Base-by-base conservation (phyloP, 2,329 filamentous ascomycete species). In the Pyrenophora teres region DNA sequence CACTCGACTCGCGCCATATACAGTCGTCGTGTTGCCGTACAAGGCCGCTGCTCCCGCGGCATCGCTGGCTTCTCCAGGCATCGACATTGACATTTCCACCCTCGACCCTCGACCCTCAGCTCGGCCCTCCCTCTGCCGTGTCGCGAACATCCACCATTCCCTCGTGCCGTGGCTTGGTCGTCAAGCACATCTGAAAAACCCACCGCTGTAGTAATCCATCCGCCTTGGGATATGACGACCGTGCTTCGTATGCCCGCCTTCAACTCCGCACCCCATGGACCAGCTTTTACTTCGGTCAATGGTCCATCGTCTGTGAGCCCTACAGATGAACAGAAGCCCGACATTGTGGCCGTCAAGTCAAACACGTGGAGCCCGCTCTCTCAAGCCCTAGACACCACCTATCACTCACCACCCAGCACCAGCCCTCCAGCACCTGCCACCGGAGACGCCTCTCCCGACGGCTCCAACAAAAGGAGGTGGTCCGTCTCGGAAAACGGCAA, bases 391-490 rank as follows among this genome's bases (percentile, higher is more conserved):
- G 62, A 64, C 30, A 64, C 60, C 53, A 58, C 46, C 39, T 63
- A 64, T 38, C 60, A 53, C 38, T 60, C 60, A 15, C 54, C 50
- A 27, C 57, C 52, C 48, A 40, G 54, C 23, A 64, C 64, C 16
- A 51, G 56, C 43, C 64, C 69, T 30, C 62, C 68, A 35, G 52
- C 58, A 16, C 46, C 55, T 13, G 58, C 58, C 48, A 56, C 54
- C 18, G 51, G 55, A 44, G 64, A 63, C 15, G 48, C 39, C 9
- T 69, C 70, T 10, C 60, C 64, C 6, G 53, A 58, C 12, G 70
- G 65, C 46, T 62, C 69, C 73, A 83, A 85, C 64, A 81, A 81
- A 60, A 73, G 80, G 51, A 93, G 91, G 73, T 83, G 89, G 54
- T 90, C 89, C 6, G 76, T 79, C 39, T 89, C 87, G 5, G 71